phyloP scores from a whole-genome alignment of 139 green algal genomes.

The Closterium sp. region DNA sequence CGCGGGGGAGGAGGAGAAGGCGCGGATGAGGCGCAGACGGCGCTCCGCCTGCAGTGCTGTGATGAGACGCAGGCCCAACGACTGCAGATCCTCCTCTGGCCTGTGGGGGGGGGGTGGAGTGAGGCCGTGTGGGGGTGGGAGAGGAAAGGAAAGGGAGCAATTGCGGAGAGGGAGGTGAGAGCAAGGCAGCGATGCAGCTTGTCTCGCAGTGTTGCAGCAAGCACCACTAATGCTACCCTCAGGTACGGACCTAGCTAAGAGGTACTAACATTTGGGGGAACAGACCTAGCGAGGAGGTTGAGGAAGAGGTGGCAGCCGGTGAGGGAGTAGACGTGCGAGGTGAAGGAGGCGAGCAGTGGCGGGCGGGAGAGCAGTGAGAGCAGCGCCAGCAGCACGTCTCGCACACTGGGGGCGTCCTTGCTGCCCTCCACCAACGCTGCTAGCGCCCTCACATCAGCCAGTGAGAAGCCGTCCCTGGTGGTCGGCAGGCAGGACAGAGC shows the following conservation, averaged over 20 bases:
- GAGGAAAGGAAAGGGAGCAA: neutral
- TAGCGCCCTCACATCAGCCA: neutral
- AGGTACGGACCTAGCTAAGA: neutral
- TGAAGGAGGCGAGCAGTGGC: neutral
- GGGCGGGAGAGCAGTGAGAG: neutral
- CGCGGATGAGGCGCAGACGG: neutral
- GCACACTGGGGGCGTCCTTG: neutral
- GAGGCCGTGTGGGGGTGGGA: too few relatives aligned
- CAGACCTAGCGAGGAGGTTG: neutral
- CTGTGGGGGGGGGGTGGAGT: neutral
- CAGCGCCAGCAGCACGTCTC: neutral
- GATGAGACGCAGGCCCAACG: neutral
- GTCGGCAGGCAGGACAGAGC: too few relatives aligned
- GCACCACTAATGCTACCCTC: neutral
- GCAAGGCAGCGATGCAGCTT: neutral
- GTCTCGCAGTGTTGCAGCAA: neutral
- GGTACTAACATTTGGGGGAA: neutral
- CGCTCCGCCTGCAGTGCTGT: neutral
- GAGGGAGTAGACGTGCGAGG: neutral
- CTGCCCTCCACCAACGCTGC: neutral
- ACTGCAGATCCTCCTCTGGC: neutral
- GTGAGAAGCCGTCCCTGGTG: neutral
- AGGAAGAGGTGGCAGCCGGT: neutral
- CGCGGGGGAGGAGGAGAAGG: neutral
- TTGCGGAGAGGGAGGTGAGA: neutral